phyloP scores from a whole-genome alignment of 1,284 basidiomycete genomes.

The Anthracocystis walkeri region DNA sequence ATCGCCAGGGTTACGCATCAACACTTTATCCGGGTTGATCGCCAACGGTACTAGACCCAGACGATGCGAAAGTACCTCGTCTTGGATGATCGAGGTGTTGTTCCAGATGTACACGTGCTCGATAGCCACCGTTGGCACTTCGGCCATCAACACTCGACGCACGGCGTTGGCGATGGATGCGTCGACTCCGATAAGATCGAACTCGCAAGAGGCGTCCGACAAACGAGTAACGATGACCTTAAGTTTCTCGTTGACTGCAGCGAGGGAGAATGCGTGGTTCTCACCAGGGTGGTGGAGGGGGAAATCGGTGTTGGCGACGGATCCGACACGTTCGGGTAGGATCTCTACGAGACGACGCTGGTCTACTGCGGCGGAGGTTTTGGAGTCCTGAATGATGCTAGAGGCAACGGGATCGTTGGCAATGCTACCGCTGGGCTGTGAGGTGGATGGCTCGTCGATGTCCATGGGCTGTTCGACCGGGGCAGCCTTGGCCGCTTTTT shows the following conservation, averaged over 20 bases:
- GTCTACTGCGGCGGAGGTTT: slow-evolving; percentile 46
- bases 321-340: slow-evolving; percentile 62
- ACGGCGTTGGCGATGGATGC: slow-evolving; percentile 96
- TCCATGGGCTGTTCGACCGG: slow-evolving; percentile 36
- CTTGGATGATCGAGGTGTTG: slow-evolving; percentile 93
- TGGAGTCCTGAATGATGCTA: slow-evolving; percentile 38
- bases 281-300: slow-evolving; percentile 58
- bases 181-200: slow-evolving; percentile 95
- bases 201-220: slow-evolving; percentile 76
- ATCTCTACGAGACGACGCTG: slow-evolving; percentile 62
- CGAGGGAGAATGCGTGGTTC: slow-evolving; percentile 51
- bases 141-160: slow-evolving; percentile 89
- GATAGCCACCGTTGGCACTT: slow-evolving; percentile 86
- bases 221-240: slow-evolving; percentile 59
- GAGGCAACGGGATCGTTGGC: slow-evolving; percentile 41
- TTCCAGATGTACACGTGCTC: slow-evolving; percentile 94
- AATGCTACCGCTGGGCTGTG: slow-evolving; percentile 30
- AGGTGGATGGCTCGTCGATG: slow-evolving; percentile 39
- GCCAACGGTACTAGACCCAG: slow-evolving; percentile 90
- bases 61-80: slow-evolving; percentile 92
- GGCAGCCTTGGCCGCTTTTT: slow-evolving; percentile 20
- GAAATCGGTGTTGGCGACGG: slow-evolving; percentile 62
- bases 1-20: slow-evolving; percentile 70
- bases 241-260: slow-evolving; percentile 45
- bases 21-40: slow-evolving; percentile 79